Conservation (phyloP, 202 grass and related monocot species). For the Alloteropsis angusta region DNA sequence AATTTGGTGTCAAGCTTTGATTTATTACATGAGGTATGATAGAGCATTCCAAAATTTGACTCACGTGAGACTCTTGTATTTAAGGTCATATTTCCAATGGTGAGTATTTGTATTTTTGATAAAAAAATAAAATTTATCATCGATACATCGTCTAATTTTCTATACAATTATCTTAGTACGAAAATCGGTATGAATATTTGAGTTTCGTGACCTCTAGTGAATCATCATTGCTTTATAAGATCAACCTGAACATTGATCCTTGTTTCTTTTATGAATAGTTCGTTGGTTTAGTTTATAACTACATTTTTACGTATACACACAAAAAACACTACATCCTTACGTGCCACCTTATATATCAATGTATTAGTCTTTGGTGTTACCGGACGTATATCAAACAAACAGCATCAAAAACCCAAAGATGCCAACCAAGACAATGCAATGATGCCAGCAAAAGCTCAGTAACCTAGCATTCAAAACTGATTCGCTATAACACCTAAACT, state of each 20-base stretch:
- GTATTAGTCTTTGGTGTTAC: not conserved
- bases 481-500: not conserved
- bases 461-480: not conserved
- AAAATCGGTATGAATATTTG: not conserved
- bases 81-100: no score
- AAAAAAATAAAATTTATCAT: no score
- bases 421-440: not conserved
- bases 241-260: not conserved
- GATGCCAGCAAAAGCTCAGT: not conserved
- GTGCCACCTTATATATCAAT: not conserved
- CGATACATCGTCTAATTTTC: not conserved
- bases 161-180: not conserved
- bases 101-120: no score
- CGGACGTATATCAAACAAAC: not conserved
- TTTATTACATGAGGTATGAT: no score
- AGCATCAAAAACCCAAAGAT: not conserved
- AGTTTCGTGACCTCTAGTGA: no score
- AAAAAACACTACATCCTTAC: no score
- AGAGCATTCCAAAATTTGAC: no score
- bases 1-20: no score
- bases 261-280: not conserved
- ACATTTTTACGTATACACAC: no score
- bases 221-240: not conserved
- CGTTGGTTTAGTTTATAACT: not conserved
- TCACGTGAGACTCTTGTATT: no score